These are phyloP conservation scores for Daldinia bambusicola DNA, from an alignment of 495 filamentous ascomycete genomes.

Conservation along the genomic window DNA sequence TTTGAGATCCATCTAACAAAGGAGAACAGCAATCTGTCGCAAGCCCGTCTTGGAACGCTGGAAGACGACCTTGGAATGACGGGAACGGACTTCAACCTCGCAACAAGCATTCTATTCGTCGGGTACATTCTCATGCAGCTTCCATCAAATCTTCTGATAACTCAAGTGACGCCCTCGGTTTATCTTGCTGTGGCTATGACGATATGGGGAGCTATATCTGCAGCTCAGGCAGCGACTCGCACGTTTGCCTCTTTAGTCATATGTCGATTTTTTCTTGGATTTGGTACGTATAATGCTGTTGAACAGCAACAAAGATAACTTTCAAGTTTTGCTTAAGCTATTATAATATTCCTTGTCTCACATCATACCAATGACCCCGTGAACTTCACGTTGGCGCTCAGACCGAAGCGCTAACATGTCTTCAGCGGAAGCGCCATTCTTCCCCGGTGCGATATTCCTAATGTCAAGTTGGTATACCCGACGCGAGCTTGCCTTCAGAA, in stretches of 20 bases:
- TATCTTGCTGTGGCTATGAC: slow-evolving; percentile 65
- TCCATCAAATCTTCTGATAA: slow-evolving; percentile 67
- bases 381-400: neutral
- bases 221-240: slow-evolving; percentile 62
- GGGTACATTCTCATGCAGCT: slow-evolving; percentile 67
- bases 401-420: neutral
- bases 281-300: slow-evolving; percentile 45
- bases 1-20: slow-evolving; percentile 9
- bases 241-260: slow-evolving; percentile 67
- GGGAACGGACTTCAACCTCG: slow-evolving; percentile 63
- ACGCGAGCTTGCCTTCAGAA: slow-evolving; percentile 58
- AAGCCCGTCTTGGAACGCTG: slow-evolving; percentile 57
- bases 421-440: slow-evolving; percentile 63
- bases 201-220: slow-evolving; percentile 70
- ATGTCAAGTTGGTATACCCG: slow-evolving; percentile 65
- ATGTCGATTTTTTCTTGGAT: slow-evolving; percentile 71
- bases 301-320: neutral
- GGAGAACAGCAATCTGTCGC: slow-evolving; percentile 49
- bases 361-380: too few species aligned
- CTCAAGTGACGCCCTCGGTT: slow-evolving; percentile 47
- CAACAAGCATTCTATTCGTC: slow-evolving; percentile 67
- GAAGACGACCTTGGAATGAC: slow-evolving; percentile 59
- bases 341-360: neutral
- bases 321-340: too few species aligned
- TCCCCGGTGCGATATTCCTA: slow-evolving; percentile 58